Evolutionary conservation across 345 rosid species (phyloP).

Genomic region (Theobroma cacao): DNA sequence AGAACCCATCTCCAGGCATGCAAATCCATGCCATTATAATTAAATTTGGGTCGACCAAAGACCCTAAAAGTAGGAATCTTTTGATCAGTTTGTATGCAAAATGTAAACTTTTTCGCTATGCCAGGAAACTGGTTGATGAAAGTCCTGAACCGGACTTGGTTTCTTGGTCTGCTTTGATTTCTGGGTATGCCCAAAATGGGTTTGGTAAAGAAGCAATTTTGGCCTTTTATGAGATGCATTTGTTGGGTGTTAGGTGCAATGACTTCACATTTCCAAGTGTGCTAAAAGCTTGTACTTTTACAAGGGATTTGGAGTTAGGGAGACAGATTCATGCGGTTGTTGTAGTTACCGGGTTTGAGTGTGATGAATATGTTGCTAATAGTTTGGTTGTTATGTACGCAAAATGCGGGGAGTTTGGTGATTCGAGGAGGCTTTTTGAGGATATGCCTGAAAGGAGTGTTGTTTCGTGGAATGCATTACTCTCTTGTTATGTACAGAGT

Average conservation of each 20-base stretch:
- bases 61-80: slow-evolving; percentile 34
- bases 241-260: slow-evolving; percentile 49
- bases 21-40: slow-evolving; percentile 45
- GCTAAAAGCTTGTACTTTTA: slow-evolving; percentile 51
- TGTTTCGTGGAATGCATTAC: slow-evolving; percentile 60
- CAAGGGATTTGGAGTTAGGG: slow-evolving; percentile 42
- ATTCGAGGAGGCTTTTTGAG: slow-evolving; percentile 49
- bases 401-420: slow-evolving; percentile 44
- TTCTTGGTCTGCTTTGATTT: slow-evolving; percentile 70
- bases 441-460: slow-evolving; percentile 44
- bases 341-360: slow-evolving; percentile 49
- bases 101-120: slow-evolving; percentile 38
- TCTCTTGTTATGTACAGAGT: slow-evolving; percentile 54
- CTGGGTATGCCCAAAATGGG: slow-evolving; percentile 55
- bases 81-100: slow-evolving; percentile 45
- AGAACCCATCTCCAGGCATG: slow-evolving; percentile 36
- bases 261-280: slow-evolving; percentile 60
- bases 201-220: slow-evolving; percentile 37
- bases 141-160: slow-evolving; percentile 58
- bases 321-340: slow-evolving; percentile 56
- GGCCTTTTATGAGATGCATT: slow-evolving; percentile 41
- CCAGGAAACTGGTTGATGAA: slow-evolving; percentile 52
- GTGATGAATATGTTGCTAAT: slow-evolving; percentile 57
- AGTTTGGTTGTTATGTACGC: slow-evolving; percentile 60
- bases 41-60: slow-evolving; percentile 30